Evolutionary conservation across 345 rosid genomes (phyloP), one percentile per base, ranked within the genome.

Genomic region (Citropsis articulata): DNA sequence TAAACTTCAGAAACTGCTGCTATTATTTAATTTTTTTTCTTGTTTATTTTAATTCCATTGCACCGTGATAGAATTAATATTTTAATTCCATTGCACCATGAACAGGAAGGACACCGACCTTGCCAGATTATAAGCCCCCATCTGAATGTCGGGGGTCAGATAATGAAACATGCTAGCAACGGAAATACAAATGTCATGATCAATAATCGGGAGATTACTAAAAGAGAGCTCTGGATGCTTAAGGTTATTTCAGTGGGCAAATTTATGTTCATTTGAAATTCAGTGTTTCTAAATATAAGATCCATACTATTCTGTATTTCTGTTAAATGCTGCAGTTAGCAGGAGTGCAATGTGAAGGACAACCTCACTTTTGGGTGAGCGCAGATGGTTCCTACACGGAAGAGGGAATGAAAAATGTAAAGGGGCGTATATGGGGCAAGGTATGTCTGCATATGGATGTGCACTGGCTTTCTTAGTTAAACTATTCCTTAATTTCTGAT

Each of bases 101-200:
- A 76, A 80, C 91, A 96, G 99, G 83, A 85, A 65, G 99, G 97
- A 75, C 80, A 88, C 62, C 89, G 86, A 65, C 99, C 99, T 59
- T 86, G 88, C 78, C 94, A 92, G 83, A 89, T 94, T 78, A 91
- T 96, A 76, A 87, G 89, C 72, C 85, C 85, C 56, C 79, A 83
- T 21, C 76, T 92, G 76, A 50, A 35, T 71, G 72, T 96, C 66
- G 93, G 99, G 45, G 95, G 86, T 71, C 57, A 53, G 50, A 80
- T 94, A 35, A 70, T 6, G 40, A 2, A 1, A 68, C 10, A 80
- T 16, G 97, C 92, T 24, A 96, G 99, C 91, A 89, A 92, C 4
- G 99, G 99, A 63, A 91, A 88, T 82, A 90, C 92, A 40, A 77
- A 82, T 24, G 66, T 94, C 81, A 42, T 78, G 27, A 77, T 96